Conservation (phyloP, 140 eudicot genomes). For the Stevia rebaudiana region DNA sequence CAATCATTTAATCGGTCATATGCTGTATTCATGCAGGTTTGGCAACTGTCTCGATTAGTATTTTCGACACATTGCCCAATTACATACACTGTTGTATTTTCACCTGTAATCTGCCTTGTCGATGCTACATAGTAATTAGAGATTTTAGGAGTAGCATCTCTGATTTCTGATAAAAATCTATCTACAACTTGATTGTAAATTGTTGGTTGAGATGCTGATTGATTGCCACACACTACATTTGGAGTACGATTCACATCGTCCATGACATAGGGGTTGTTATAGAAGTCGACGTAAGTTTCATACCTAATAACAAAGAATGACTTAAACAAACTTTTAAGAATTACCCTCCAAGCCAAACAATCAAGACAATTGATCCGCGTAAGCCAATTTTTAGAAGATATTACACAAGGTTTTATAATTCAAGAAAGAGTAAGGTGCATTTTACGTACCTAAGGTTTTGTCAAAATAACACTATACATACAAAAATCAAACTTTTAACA, state of each 20-base stretch:
- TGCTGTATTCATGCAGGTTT: constrained; percentile 6
- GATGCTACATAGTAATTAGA: constrained; percentile 2
- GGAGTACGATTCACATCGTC: constrained; percentile 36
- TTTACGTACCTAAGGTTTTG: too few relatives aligned
- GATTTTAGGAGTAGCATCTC: constrained; percentile 2
- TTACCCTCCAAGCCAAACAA: too few relatives aligned
- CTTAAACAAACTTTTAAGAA: too few relatives aligned
- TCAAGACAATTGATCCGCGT: too few relatives aligned
- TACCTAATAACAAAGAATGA: constrained; percentile 31
- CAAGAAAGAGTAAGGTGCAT: too few relatives aligned
- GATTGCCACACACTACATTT: constrained; percentile 31
- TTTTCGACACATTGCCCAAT: not conserved
- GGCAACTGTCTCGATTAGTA: not conserved
- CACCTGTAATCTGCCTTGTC: not conserved
- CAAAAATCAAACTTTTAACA: too few relatives aligned
- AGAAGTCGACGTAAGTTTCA: constrained; percentile 42
- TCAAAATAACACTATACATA: too few relatives aligned
- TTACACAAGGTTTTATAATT: too few relatives aligned
- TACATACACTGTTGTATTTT: not conserved
- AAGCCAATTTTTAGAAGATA: too few relatives aligned
- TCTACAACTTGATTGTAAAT: constrained; percentile 15
- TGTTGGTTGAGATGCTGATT: constrained; percentile 34
- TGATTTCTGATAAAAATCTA: not conserved
- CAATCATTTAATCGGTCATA: not conserved
- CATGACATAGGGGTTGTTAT: constrained; percentile 8